These are phyloP conservation scores for Phialophora verrucosa DNA, from an alignment of 2,329 filamentous ascomycete genomes.

Conservation along the genomic window DNA sequence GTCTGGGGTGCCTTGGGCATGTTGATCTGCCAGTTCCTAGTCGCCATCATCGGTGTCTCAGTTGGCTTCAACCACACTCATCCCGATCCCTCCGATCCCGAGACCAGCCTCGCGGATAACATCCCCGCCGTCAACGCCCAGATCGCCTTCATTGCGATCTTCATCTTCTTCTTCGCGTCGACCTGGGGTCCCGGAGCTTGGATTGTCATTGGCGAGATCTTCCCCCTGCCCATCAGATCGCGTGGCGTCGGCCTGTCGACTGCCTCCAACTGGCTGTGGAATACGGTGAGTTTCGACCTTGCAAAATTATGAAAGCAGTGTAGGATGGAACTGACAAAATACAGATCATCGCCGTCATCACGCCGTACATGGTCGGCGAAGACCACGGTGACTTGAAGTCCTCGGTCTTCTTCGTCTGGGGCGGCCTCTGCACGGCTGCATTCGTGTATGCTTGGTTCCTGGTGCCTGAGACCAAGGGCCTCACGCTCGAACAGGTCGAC, in stretches of 20 bases:
- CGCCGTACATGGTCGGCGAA: constrained; percentile 70
- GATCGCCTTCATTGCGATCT: constrained; percentile 88
- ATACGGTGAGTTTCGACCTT: constrained; percentile 71
- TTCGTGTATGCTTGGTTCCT: constrained; percentile 76
- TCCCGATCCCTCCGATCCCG: constrained; percentile 59
- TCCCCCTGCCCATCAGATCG: constrained; percentile 84
- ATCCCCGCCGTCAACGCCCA: constrained; percentile 61
- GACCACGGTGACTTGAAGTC: constrained; percentile 65
- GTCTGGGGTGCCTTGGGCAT: constrained; percentile 80
- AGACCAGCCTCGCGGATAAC: constrained; percentile 63
- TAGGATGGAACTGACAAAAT: neutral
- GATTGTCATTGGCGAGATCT: constrained; percentile 85
- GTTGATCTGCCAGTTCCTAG: constrained; percentile 82
- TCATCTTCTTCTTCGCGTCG: constrained; percentile 90
- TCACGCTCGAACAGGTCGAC: constrained; percentile 80
- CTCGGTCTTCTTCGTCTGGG: constrained; percentile 84
- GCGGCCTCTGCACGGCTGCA: constrained; percentile 72
- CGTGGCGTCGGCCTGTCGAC: constrained; percentile 86
- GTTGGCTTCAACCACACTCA: constrained; percentile 38
- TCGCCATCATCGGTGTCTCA: constrained; percentile 67
- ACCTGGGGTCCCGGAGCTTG: constrained; percentile 81
- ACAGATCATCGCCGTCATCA: constrained; percentile 69
- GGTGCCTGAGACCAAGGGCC: constrained; percentile 75
- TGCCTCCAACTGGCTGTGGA: constrained; percentile 91
- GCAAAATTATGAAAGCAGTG: constrained; percentile 42